Conservation (phyloP, 257 asterid genomes). For the Coffea canephora region DNA sequence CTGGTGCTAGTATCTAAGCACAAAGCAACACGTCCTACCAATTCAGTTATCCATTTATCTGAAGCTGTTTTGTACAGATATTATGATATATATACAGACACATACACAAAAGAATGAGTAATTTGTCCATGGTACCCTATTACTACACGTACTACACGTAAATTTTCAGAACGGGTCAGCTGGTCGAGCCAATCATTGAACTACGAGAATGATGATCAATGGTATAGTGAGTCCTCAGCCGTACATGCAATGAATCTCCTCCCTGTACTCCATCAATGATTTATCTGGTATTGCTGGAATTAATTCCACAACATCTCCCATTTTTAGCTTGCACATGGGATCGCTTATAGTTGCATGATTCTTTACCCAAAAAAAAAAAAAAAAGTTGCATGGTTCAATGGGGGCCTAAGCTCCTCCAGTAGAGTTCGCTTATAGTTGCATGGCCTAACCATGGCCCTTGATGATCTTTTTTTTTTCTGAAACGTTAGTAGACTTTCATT, state of each 20-base stretch:
- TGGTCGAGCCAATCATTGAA: constrained; percentile 46
- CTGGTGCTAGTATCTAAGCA: too few species aligned
- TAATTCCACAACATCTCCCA: constrained; percentile 95
- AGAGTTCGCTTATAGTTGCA: constrained; percentile 55
- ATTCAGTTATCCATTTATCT: constrained; percentile 10
- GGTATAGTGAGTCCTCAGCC: constrained; percentile 45
- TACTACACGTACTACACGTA: background rate
- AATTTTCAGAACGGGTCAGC: constrained; percentile 32
- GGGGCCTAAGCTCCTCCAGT: constrained; percentile 77
- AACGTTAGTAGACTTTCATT: too few species aligned
- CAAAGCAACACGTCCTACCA: background rate
- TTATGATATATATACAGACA: too few species aligned
- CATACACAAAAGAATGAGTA: constrained; percentile 25
- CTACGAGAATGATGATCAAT: constrained; percentile 25
- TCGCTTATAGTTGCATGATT: constrained; percentile 34
- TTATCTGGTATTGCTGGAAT: constrained; percentile 84
- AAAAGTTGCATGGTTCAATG: constrained; percentile 55
- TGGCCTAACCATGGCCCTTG: constrained; percentile 49
- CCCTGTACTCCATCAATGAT: constrained; percentile 71
- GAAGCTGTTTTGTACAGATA: constrained; percentile 41
- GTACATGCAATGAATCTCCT: constrained; percentile 94
- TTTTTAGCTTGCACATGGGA: constrained; percentile 67
- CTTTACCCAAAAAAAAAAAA: too few species aligned
- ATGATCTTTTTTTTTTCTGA: too few species aligned
- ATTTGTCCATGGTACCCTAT: constrained; percentile 4